Evolutionary conservation across 2,329 filamentous ascomycete genomes (phyloP).

Genomic region (Fusarium illudens): DNA sequence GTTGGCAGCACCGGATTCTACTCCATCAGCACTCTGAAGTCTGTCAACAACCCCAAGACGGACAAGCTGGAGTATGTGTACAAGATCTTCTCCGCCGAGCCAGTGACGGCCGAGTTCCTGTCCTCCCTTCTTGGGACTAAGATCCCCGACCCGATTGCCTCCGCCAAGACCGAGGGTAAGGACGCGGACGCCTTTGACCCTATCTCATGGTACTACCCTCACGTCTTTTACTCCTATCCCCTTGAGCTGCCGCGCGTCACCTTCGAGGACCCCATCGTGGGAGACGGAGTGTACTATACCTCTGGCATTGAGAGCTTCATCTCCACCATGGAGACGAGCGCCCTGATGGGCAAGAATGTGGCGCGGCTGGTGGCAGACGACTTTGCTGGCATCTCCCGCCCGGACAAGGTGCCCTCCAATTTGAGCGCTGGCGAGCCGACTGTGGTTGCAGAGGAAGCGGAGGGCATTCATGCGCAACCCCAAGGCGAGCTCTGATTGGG

Average conservation of each 20-base stretch:
- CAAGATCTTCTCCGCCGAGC: slow-evolving; percentile 70
- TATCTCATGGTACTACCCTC: slow-evolving; percentile 80
- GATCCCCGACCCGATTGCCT: slow-evolving; percentile 54
- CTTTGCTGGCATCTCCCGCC: slow-evolving; percentile 46
- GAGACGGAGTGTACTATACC: slow-evolving; percentile 73
- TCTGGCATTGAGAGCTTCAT: slow-evolving; percentile 91
- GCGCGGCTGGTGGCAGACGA: slow-evolving; percentile 75
- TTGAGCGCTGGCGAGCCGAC: background rate
- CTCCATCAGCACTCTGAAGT: slow-evolving; percentile 79
- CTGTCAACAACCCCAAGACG: slow-evolving; percentile 68
- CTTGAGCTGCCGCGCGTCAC: slow-evolving; percentile 83
- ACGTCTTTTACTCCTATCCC: slow-evolving; percentile 86
- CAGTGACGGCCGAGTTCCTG: slow-evolving; percentile 62
- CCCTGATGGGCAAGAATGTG: slow-evolving; percentile 88
- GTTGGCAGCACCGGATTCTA: slow-evolving; percentile 83
- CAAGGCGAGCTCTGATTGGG: slow-evolving; percentile 26
- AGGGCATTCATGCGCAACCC: slow-evolving; percentile 17
- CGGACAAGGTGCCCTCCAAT: slow-evolving; percentile 3
- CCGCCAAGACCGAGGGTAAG: slow-evolving; percentile 43
- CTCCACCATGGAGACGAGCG: slow-evolving; percentile 96
- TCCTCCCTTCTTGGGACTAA: slow-evolving; percentile 59
- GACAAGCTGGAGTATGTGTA: slow-evolving; percentile 65
- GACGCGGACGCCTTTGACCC: slow-evolving; percentile 49
- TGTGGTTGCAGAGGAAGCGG: background rate
- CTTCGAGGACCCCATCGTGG: slow-evolving; percentile 82